Evolutionary conservation across 305 asterid species (phyloP).

Genomic region (Caryopteris hybrid): DNA sequence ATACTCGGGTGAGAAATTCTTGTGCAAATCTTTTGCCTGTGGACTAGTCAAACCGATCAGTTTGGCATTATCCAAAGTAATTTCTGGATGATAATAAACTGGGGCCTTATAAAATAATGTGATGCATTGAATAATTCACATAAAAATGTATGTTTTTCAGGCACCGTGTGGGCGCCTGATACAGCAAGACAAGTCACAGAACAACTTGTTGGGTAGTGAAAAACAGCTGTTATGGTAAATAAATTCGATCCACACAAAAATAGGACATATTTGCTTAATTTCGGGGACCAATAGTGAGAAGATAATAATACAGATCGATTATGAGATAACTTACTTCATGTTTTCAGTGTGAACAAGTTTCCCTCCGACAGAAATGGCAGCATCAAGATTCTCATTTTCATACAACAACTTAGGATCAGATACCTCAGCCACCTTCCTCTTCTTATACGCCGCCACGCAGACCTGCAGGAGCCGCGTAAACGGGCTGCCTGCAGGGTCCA

Average conservation of each 20-base stretch:
- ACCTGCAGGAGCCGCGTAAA: conserved; percentile 86
- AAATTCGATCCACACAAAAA: no score
- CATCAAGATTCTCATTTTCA: conserved; percentile 66
- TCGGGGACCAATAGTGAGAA: background rate
- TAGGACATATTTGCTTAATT: background rate
- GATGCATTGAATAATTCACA: conserved; percentile 6
- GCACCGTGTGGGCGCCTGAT: conserved; percentile 27
- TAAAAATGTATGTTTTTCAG: no score
- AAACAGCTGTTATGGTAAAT: no score
- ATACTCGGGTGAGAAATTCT: no score
- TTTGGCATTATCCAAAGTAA: conserved; percentile 7
- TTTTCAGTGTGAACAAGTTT: conserved; percentile 59
- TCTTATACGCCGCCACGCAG: conserved; percentile 66
- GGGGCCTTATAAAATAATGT: conserved; percentile 15
- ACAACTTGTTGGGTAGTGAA: no score
- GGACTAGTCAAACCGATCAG: background rate
- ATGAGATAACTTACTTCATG: conserved; percentile 47
- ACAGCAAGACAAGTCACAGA: conserved; percentile 2
- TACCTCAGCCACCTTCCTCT: conserved; percentile 49
- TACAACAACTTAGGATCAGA: conserved; percentile 39
- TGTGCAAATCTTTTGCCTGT: no score
- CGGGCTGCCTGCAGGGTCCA: conserved; percentile 93
- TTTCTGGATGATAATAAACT: background rate
- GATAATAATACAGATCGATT: background rate
- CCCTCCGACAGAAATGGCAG: conserved; percentile 72